phyloP scores from a whole-genome alignment of 2,329 filamentous ascomycete species.

The Ceratocystis papillata region DNA sequence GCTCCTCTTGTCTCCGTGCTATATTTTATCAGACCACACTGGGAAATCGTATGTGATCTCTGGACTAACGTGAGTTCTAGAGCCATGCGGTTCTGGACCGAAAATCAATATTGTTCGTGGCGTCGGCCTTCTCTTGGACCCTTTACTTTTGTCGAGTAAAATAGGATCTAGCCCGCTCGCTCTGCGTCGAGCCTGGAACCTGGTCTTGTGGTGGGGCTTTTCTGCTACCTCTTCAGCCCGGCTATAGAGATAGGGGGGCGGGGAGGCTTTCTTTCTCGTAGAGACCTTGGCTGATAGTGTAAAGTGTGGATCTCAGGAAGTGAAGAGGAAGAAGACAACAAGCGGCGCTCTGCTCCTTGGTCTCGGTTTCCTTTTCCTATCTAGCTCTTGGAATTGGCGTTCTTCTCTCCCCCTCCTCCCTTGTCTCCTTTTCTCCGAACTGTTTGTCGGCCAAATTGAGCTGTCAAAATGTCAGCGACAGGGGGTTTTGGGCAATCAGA shows the following conservation, averaged over 20 bases:
- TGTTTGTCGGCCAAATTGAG: not conserved
- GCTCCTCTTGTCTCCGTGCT: not conserved
- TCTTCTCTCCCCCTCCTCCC: not conserved
- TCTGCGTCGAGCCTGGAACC: not conserved
- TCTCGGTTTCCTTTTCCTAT: not conserved
- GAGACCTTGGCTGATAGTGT: constrained; percentile 6
- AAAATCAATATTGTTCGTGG: not conserved
- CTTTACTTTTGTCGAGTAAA: not conserved
- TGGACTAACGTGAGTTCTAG: not conserved
- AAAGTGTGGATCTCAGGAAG: not conserved
- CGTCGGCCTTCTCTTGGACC: not conserved
- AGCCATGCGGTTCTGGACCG: not conserved
- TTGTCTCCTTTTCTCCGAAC: constrained; percentile 3
- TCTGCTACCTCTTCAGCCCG: not conserved
- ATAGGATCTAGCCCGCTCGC: not conserved
- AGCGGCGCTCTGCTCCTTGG: not conserved
- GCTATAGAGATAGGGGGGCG: not conserved
- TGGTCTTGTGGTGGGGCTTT: not conserved
- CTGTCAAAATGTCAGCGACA: constrained; percentile 5
- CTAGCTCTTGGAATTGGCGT: not conserved
- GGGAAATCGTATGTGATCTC: not conserved
- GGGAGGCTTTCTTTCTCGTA: not conserved
- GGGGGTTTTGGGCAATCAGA: not conserved
- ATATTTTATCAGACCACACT: not conserved
- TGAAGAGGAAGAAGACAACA: not conserved